Percentiles rank a stretch among this genome's conserved stretches.
Evolutionary conservation across 2,329 filamentous ascomycete genomes (phyloP).

Genomic region (Celoporthe dispersa): DNA sequence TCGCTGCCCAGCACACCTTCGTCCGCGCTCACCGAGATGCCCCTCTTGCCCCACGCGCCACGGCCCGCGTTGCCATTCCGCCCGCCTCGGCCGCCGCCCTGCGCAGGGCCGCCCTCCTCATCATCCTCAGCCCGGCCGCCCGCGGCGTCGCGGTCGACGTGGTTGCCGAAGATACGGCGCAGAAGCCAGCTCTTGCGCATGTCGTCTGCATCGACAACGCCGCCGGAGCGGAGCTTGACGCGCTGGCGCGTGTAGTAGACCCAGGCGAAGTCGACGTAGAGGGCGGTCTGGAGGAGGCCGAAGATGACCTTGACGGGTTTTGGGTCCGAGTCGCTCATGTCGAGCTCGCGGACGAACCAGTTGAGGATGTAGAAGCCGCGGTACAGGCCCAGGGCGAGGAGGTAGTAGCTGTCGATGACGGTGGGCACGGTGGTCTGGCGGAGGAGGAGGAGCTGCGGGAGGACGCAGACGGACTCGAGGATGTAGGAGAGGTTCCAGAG

Average conservation of each 20-base stretch:
- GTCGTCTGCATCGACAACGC: constrained; percentile 89
- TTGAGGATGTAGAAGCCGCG: constrained; percentile 89
- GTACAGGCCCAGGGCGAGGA: constrained; percentile 84
- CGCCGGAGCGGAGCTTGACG: constrained; percentile 88
- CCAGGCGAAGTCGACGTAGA: constrained; percentile 95
- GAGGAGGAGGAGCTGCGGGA: constrained; percentile 88
- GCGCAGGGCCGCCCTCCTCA: constrained; percentile 61
- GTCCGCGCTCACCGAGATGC: constrained; percentile 70
- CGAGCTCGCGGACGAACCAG: constrained; percentile 76
- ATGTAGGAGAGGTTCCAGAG: constrained; percentile 89
- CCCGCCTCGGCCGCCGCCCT: constrained; percentile 41
- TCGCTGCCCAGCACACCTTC: constrained; percentile 61
- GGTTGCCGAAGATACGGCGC: constrained; percentile 72
- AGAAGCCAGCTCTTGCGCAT: constrained; percentile 84
- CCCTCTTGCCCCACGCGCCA: constrained; percentile 66
- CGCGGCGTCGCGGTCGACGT: constrained; percentile 51
- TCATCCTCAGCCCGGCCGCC: constrained; percentile 54
- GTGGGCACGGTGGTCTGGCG: constrained; percentile 95
- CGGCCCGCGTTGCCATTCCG: constrained; percentile 37
- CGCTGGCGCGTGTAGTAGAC: constrained; percentile 93
- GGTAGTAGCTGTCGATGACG: constrained; percentile 96
- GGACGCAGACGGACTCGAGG: constrained; percentile 86
- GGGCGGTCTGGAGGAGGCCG: constrained; percentile 83
- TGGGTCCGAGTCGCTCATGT: constrained; percentile 61
- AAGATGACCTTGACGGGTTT: constrained; percentile 81